Base-by-base conservation (phyloP, 1,284 basidiomycete genomes). In the Coniferiporia sulphurascens region DNA sequence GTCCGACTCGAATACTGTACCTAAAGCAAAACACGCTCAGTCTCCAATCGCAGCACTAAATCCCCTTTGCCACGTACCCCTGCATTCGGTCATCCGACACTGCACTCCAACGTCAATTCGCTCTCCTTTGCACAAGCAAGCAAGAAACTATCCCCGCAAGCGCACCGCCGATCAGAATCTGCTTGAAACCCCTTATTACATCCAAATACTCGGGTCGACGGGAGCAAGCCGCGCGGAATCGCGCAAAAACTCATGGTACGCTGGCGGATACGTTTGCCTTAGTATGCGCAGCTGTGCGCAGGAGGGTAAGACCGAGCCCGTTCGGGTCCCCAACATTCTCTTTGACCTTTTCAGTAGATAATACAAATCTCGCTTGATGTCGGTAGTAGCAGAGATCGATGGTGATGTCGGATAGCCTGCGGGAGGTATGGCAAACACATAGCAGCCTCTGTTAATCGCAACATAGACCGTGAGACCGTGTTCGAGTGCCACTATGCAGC, bases 51-150 rank as follows among this genome's bases (percentile, higher is more conserved):
- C 27, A 27, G 27, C 27, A 27, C 27, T 27, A 5, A 27, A 27
- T 27, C 27, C 3, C 27, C 34, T 3, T 13, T 12, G 12, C 7
- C 10, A 27, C 34, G 2, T 58, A 71, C 72, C 71, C 43, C 71
- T 70, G 10, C 71, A 22, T 60, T 74, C 73, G 4, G 72, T 74
- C 73, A 74, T 74, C 73, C 73, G 49, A 74, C 68, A 58, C 68
- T 67, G 35, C 70, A 59, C 17, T 70, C 59, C n/a, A 73, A 48
- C n/a, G 65, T 66, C n/a, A 74, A 55, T 3, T 59, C 57, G 9
- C 68, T 57, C 36, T 68, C 56, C 10, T 58, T 65, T 1, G 70
- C 68, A 71, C 72, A 74, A 21, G 67, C 56, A 2, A 71, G 52
- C 49, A 68, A 67, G 17, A 66, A 68, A 1, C 55, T 22, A 58